phyloP scores from a whole-genome alignment of 176 grass and related monocot genomes.

The Oryza coarctata region DNA sequence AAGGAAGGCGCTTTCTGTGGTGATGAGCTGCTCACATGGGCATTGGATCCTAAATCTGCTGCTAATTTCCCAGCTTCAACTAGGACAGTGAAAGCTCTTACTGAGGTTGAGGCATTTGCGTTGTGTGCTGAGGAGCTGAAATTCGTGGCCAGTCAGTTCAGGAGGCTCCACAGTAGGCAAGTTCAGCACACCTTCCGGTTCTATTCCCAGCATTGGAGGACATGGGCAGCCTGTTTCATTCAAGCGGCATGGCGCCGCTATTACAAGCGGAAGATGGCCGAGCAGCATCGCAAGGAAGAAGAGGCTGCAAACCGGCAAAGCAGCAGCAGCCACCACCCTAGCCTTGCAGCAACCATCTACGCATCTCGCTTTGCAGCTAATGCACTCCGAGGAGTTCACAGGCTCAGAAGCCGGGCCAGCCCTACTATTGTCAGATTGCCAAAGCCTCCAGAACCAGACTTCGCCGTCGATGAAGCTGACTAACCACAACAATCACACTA shows the following conservation, averaged over 20 bases:
- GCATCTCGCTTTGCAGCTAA: slow-evolving; percentile 86
- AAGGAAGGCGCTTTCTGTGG: slow-evolving; percentile 85
- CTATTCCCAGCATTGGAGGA: slow-evolving; percentile 88
- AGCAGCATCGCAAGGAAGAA: slow-evolving; percentile 55
- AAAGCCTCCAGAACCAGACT: slow-evolving; percentile 89
- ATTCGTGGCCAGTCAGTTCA: slow-evolving; percentile 95
- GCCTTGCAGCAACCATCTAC: slow-evolving; percentile 78
- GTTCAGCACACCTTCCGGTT: slow-evolving; percentile 90
- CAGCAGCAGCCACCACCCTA: slow-evolving; percentile 46
- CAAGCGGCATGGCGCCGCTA: slow-evolving; percentile 86
- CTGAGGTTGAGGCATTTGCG: slow-evolving; percentile 81
- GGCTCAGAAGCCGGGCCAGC: slow-evolving; percentile 57
- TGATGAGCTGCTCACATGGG: slow-evolving; percentile 91
- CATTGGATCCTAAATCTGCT: slow-evolving; percentile 79
- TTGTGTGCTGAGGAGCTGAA: slow-evolving; percentile 72
- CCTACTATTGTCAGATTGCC: slow-evolving; percentile 58
- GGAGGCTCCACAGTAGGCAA: slow-evolving; percentile 83
- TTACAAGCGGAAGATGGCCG: slow-evolving; percentile 67
- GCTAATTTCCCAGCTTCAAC: slow-evolving; percentile 81
- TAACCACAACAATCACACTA: slow-evolving; percentile 1
- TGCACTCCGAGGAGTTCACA: slow-evolving; percentile 69
- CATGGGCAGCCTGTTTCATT: slow-evolving; percentile 83
- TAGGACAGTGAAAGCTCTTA: slow-evolving; percentile 71
- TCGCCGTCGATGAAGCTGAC: slow-evolving; percentile 50
- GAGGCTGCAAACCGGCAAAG: slow-evolving; percentile 39